phyloP scores from a whole-genome alignment of 2,329 filamentous ascomycete genomes.

The Pseudocercospora fijiensis region DNA sequence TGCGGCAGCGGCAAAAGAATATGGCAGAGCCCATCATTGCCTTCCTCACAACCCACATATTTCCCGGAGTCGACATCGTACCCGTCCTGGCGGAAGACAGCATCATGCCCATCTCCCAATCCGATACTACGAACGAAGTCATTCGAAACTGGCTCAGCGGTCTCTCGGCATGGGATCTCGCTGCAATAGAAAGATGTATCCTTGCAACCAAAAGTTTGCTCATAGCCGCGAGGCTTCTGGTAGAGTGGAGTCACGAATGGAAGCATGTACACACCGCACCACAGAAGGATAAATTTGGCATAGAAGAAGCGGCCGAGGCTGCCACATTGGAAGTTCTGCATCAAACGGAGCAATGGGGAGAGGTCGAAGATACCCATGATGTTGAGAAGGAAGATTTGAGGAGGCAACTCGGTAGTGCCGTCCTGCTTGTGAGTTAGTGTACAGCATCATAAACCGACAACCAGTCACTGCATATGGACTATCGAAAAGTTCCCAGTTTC shows the following conservation, averaged over 20 bases:
- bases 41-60: slow-evolving; percentile 70
- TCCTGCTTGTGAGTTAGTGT: slow-evolving; percentile 64
- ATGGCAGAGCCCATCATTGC: slow-evolving; percentile 69
- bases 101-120: slow-evolving; percentile 74
- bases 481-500: background rate
- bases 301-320: slow-evolving; percentile 76
- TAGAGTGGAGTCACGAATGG: slow-evolving; percentile 82
- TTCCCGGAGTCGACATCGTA: slow-evolving; percentile 76
- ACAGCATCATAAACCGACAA: background rate
- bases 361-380: slow-evolving; percentile 97
- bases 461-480: background rate
- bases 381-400: slow-evolving; percentile 87
- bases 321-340: slow-evolving; percentile 82
- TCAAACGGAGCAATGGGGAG: slow-evolving; percentile 90
- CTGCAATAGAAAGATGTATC: slow-evolving; percentile 78
- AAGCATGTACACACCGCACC: slow-evolving; percentile 50
- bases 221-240: slow-evolving; percentile 70
- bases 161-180: slow-evolving; percentile 76
- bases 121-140: slow-evolving; percentile 70
- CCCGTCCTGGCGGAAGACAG: slow-evolving; percentile 77
- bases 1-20: slow-evolving; percentile 71
- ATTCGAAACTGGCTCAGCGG: slow-evolving; percentile 74
- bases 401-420: slow-evolving; percentile 82
- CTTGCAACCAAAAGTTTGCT: slow-evolving; percentile 86
- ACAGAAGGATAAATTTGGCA: slow-evolving; percentile 60